Base-by-base conservation (phyloP, 176 grass and related monocot species). In the Zizania latifolia region DNA sequence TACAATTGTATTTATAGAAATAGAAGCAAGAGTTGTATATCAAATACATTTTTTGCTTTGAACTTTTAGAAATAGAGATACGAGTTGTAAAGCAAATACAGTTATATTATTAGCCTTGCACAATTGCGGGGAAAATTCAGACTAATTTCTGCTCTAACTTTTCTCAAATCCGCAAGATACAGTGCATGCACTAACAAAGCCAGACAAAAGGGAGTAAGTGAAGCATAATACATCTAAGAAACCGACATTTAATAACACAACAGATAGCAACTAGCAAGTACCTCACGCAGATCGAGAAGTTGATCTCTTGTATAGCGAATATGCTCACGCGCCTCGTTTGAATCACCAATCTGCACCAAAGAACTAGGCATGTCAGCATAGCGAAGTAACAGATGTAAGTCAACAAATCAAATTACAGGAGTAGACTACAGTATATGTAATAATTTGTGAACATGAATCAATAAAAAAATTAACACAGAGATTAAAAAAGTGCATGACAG, bases 241-340 rank as follows among this genome's bases (percentile, higher is more conserved):
- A 87, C 24, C 35, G 46, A 58, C 30, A 46, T 37, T 31, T 43
- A 26, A 32, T 34, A 24, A 70, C 62, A 36, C 36, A 70, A 38
- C 43, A 72, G 2, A 68, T 10, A 11, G 13, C n/a, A n/a, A n/a
- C n/a, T n/a, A n/a, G n/a, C 39, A 61, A 30, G 43, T 91, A 99
- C 95, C 91, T 92, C 82, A 23, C 65, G 89, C 21, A 99, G 65
- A 26, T 94, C 81, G 15, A 99, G 78, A 90, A 99, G 91, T 81
- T 86, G 84, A 34, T 99, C 90, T 64, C 86, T 99, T 86, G 95
- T 84, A 70, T 99, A 94, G 60, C 79, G 66, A 58, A 92, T 46
- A 43, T 76, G 89, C 32, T 92, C 91, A 0, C 76, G 91, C 6
- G 78, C 56, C 71, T 94, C 95, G 55, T 92, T 83, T 51, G 78